phyloP scores from a whole-genome alignment of 1,139 yeast genomes.

The Nakaseomyces nivariensis region DNA sequence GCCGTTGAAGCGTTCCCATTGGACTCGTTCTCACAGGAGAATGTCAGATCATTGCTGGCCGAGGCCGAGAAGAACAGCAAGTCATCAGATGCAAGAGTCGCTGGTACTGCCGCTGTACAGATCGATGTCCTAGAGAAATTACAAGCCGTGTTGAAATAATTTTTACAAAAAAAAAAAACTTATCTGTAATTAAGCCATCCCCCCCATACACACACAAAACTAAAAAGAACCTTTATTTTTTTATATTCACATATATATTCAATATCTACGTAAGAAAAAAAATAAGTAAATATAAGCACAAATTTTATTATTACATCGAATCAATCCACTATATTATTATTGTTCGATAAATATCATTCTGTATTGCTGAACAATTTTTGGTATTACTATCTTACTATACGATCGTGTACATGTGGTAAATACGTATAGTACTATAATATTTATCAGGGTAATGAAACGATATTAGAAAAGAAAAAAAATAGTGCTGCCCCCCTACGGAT shows the following conservation, averaged over 20 bases:
- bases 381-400: too few relatives aligned
- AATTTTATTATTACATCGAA: too few relatives aligned
- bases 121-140: constrained; percentile 94
- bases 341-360: too few relatives aligned
- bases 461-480: too few relatives aligned
- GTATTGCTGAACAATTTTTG: too few relatives aligned
- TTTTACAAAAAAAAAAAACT: neutral
- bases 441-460: too few relatives aligned
- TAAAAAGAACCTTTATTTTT: neutral
- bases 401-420: too few relatives aligned
- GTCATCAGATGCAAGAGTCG: constrained; percentile 76
- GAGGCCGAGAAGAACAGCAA: constrained; percentile 92
- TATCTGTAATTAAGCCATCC: neutral
- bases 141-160: constrained; percentile 75
- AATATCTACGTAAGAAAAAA: neutral
- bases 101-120: constrained; percentile 93
- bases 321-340: too few relatives aligned
- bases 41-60: constrained; percentile 70
- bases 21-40: constrained; percentile 75
- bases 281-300: too few relatives aligned
- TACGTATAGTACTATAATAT: too few relatives aligned
- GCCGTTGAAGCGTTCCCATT: constrained; percentile 95
- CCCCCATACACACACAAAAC: neutral
- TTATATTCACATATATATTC: neutral
- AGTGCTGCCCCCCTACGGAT: too few relatives aligned